Base-by-base conservation (phyloP, 176 grass and related monocot genomes). In the Eremochloa ophiuroides region DNA sequence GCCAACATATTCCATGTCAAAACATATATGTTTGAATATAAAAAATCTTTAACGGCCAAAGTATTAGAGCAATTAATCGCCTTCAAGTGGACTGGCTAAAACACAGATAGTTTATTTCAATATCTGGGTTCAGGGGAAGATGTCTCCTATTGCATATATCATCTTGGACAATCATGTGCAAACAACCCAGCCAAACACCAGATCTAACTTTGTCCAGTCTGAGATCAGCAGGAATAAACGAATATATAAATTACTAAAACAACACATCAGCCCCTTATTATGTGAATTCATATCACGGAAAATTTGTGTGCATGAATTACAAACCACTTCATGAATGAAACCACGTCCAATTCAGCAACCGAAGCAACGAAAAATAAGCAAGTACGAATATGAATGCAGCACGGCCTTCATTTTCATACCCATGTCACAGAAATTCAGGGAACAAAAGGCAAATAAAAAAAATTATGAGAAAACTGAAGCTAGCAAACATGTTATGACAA, bases 1-100 rank as follows among this genome's bases (percentile, higher is more conserved):
- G 86, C 38, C 88, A 75, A 80, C 27, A 84, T 77, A 51, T 71
- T 72, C 34, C 18, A 14, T 72, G 71, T 85, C 18, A 91, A 79
- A 77, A 81, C 29, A 71, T 48, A 15, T 69, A 77, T 73, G 71
- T 77, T 46, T 58, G 38, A 73, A 68, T 77, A 70, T 7, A 25
- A 78, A 65, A 83, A 65, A 83, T 44, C 26, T 77, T 77, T 66
- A 4, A 71, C 26, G 27, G 16, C 16, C 44, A 67, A 66, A 76
- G 35, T 65, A 55, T 2, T 23, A 37, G 62, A 84, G 10, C 18
- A 71, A 71, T 17, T 40, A 46, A 71, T 29, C 7, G 15, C 69
- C 26, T 71, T 46, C 15, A 43, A 71, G 40, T 46, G 41, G 13
- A 20, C 40, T 71, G 40, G 43, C 41, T 30, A 27, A 47, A 71